phyloP scores from a whole-genome alignment of 345 rosid species.

The Diplotaxis tenuifolia region DNA sequence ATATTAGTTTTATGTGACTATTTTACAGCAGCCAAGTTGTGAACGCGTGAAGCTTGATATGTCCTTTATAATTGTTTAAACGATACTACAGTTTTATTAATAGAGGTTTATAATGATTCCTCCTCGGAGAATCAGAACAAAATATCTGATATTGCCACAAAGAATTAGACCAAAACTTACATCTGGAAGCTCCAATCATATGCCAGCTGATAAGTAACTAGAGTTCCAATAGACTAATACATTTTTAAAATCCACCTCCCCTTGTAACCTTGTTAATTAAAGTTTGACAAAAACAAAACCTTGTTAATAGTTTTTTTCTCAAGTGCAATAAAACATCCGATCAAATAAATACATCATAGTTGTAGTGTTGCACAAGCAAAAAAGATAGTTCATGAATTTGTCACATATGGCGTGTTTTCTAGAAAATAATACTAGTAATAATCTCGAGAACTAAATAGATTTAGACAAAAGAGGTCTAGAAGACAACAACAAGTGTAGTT shows the following conservation, averaged over 20 bases:
- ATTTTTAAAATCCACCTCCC: not conserved
- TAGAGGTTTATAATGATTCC: not conserved
- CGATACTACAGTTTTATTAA: not conserved
- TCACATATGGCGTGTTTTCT: not conserved
- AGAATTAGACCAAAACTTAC: not conserved
- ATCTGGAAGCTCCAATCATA: not conserved
- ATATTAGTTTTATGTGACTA: not conserved
- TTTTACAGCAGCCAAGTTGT: conserved; percentile 22
- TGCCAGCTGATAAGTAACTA: not conserved
- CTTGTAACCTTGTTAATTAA: too few relatives aligned
- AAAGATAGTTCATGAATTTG: not conserved
- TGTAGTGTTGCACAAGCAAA: not conserved
- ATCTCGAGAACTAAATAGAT: not conserved
- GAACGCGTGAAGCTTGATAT: conserved; percentile 13
- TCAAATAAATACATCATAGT: not conserved
- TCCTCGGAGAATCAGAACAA: conserved; percentile 7
- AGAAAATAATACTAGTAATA: not conserved
- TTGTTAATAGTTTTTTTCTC: not conserved
- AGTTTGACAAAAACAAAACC: too few relatives aligned
- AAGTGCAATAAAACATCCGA: not conserved
- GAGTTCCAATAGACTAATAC: not conserved
- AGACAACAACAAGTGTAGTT: not conserved
- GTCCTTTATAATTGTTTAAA: not conserved
- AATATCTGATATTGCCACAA: not conserved
- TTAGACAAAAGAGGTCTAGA: conserved; percentile 6